Conservation (phyloP, 495 filamentous ascomycete species). For the Penicillium desertorum region DNA sequence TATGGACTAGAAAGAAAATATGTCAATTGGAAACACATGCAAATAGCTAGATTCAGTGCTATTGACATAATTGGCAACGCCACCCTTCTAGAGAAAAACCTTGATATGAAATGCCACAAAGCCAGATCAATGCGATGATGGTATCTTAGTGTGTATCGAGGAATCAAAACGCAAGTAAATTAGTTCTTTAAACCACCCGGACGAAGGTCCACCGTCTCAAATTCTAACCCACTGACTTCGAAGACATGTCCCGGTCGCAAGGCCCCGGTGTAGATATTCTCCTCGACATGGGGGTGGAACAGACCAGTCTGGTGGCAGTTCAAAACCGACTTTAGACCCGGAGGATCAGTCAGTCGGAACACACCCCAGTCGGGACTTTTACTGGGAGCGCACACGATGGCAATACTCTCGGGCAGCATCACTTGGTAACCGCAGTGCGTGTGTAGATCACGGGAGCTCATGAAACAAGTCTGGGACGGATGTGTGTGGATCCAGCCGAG, state of each 20-base stretch:
- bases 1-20: background rate
- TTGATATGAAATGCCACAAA: background rate
- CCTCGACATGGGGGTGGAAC: slow-evolving; percentile 77
- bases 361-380: slow-evolving; percentile 83
- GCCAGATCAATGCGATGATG: slow-evolving; percentile 9
- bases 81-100: background rate
- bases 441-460: slow-evolving; percentile 91
- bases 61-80: background rate
- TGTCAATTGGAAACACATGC: slow-evolving; percentile 1
- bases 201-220: slow-evolving; percentile 77
- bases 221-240: slow-evolving; percentile 70
- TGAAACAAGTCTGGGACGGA: slow-evolving; percentile 94
- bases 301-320: slow-evolving; percentile 70
- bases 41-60: background rate
- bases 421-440: slow-evolving; percentile 91
- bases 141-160: slow-evolving; percentile 24
- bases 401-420: slow-evolving; percentile 92
- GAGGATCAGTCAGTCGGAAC: slow-evolving; percentile 90
- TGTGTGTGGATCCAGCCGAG: slow-evolving; percentile 99
- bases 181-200: slow-evolving; percentile 35
- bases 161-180: slow-evolving; percentile 6
- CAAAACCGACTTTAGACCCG: slow-evolving; percentile 76
- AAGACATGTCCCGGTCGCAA: slow-evolving; percentile 81
- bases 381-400: slow-evolving; percentile 91
- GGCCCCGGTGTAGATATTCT: slow-evolving; percentile 82